Evolutionary conservation across 768 basidiomycete species (phyloP).

Genomic region (Dictyophora rubrovolvata): DNA sequence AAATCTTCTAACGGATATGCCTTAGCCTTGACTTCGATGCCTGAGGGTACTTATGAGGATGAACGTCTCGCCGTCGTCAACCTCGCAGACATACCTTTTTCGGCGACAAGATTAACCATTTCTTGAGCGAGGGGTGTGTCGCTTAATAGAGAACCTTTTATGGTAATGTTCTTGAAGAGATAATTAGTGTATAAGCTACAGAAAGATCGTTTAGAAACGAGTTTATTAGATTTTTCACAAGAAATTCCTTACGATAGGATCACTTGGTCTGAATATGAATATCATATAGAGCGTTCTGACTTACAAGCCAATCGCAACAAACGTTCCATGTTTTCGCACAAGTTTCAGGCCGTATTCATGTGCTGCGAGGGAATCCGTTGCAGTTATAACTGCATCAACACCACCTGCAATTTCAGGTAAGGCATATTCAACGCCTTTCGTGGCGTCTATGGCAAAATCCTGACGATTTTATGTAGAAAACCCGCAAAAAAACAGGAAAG

Average conservation of each 20-base stretch:
- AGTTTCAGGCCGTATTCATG: not conserved
- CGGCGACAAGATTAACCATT: slow-evolving; percentile 2
- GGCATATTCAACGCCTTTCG: slow-evolving; percentile 3
- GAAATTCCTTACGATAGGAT: slow-evolving; percentile 1
- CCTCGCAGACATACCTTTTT: not conserved
- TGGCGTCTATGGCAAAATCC: slow-evolving; percentile 5
- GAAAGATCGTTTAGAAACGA: not conserved
- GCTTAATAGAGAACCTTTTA: not conserved
- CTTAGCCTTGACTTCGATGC: slow-evolving; percentile 5
- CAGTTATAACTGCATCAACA: not conserved
- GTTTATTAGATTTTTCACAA: not conserved
- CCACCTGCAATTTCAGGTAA: not conserved
- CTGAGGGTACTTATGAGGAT: not conserved
- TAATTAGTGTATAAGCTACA: not conserved
- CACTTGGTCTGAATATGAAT: not conserved
- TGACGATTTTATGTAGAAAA: not conserved
- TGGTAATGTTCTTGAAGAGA: not conserved
- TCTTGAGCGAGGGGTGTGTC: not conserved
- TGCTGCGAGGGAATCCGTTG: not conserved
- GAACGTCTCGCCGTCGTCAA: not conserved
- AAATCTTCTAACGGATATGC: not conserved
- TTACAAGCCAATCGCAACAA: slow-evolving; percentile 3
- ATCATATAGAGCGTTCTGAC: not conserved
- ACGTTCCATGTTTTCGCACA: slow-evolving; percentile 1
- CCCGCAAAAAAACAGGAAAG: not conserved